Base-by-base conservation (phyloP, 1,284 basidiomycete species). In the Naganishia sp. region DNA sequence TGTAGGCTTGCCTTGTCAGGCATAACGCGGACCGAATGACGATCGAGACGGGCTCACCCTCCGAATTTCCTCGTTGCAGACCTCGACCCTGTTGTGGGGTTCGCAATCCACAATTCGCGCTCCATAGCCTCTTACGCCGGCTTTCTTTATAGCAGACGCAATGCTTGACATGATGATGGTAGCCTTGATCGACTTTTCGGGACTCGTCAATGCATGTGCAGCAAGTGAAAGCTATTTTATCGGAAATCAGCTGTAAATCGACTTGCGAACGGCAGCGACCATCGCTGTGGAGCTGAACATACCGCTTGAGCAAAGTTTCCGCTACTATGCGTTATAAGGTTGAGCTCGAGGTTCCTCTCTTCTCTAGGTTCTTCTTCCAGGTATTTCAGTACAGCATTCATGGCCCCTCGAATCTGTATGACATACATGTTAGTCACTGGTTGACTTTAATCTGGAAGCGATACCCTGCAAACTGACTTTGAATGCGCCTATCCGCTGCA, bases 121-220 rank as follows among this genome's bases (percentile, higher is more conserved):
- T 31, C 71, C 72, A 51, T 74, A 72, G 1, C 50, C 54, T 31
- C 64, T 67, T 3, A 71, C 71, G 1, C 71, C 72, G 18, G 69
- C 72, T 60, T 71, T 72, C 50, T 74, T 74, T 25, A 70, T 72
- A 1, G 70, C 69, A 10, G 72, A 72, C 4, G 72, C 71, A 9
- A 72, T 72, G 45, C 60, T 66, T 1, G 72, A 72, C 72, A 74
- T 74, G 67, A 74, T 70, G 41, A 74, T 74, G 32, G 50, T 58
- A 17, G 63, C 63, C n/a, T 65, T 57, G 47, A 65, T 58, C 1
- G 46, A 25, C 35, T 57, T 45, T 42, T 49, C 35, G 15, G 54
- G 35, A 11, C 46, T 52, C 1, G 54, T 57, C 25, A 65, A 50
- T 11, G 43, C 39, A 15, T 58, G 32, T 17, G 63, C 63, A n/a